Base-by-base conservation (phyloP, 73 alveolate species). In the Effrenium voratum region DNA sequence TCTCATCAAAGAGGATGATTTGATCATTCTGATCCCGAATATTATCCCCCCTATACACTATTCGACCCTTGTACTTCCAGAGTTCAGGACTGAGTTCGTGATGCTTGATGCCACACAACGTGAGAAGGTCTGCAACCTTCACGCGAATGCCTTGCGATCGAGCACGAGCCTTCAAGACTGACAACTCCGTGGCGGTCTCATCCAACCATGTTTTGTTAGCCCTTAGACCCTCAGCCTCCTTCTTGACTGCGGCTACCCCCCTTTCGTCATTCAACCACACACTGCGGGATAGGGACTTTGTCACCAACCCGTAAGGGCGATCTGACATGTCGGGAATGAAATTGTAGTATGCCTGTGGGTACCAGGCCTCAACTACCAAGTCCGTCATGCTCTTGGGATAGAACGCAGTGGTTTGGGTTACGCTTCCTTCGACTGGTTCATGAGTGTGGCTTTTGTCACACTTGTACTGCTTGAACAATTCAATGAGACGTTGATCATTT, bases 61-160 rank as follows among this genome's bases (percentile, higher is more conserved):
- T 86, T 40, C 83, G 4, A 8, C 94, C 94, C 36, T 84, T 84
- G 24, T 26, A 84, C 45, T 30, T 10, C 57, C 75, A 30, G 0
- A 32, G 43, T 15, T 84, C 93, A 0, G 80, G 81, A 0, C 28
- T 3, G 0, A 84, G 47, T 44, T 84, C 93, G 38, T 43, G 43
- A n/a, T 84, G 93, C 32, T 84, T 84, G 43, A 86, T n/a, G 38
- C 94, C 94, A 26, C 83, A 86, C 38, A 86, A 32, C 6, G 94
- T 57, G 8, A 86, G 32, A 1, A 86, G 45, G 24, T 86, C 94
- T 0, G 83, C 94, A 49, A 86, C 46, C 13, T 70, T 68, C 40
- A 60, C n/a, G 6, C 41, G 41, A 30, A 26, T 15, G 2, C 94
- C 94, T 22, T 28, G 45, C 41, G 38, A 2, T 46, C 83, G 38